Evolutionary conservation across 2,329 filamentous ascomycete species (phyloP).

Genomic region (Aspergillus sp.): DNA sequence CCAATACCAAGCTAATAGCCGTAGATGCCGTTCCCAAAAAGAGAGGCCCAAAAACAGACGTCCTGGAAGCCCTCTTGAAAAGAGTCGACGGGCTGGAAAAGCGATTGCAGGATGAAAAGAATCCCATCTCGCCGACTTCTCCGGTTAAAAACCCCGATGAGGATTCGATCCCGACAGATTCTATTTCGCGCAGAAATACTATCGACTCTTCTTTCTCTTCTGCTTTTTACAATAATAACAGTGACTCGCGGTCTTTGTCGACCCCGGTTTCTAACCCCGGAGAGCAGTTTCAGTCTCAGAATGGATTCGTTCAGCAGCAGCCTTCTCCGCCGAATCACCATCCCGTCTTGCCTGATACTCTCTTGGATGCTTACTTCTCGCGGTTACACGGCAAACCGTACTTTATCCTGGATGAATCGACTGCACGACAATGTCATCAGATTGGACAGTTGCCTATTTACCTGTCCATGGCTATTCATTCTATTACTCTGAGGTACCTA

Average conservation of each 20-base stretch:
- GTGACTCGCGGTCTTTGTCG: slow-evolving; percentile 9
- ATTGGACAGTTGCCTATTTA: slow-evolving; percentile 57
- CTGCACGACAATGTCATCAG: slow-evolving; percentile 66
- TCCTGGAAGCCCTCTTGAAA: slow-evolving; percentile 77
- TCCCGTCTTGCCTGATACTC: slow-evolving; percentile 52
- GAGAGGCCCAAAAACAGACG: slow-evolving; percentile 83
- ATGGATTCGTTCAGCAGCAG: slow-evolving; percentile 1
- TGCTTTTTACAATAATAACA: slow-evolving; percentile 5
- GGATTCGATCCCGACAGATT: slow-evolving; percentile 5
- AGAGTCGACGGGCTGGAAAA: slow-evolving; percentile 81
- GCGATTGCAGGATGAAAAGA: slow-evolving; percentile 66
- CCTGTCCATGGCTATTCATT: slow-evolving; percentile 50
- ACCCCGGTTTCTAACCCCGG: background rate
- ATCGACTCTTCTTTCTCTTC: slow-evolving; percentile 15
- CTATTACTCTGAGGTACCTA: slow-evolving; percentile 57
- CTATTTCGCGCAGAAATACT: slow-evolving; percentile 13
- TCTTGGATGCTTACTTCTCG: slow-evolving; percentile 75
- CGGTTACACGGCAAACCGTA: slow-evolving; percentile 79
- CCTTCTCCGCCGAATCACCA: slow-evolving; percentile 16
- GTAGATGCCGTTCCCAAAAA: slow-evolving; percentile 84
- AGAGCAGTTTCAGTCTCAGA: too few species aligned
- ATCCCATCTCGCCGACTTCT: slow-evolving; percentile 37
- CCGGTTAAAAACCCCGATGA: slow-evolving; percentile 26
- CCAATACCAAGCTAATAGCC: slow-evolving; percentile 27
- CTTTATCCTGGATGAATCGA: slow-evolving; percentile 73